Percentiles rank a stretch among this genome's conserved stretches.
phyloP scores from a whole-genome alignment of 495 filamentous ascomycete species.

The Talaromyces borbonicus region DNA sequence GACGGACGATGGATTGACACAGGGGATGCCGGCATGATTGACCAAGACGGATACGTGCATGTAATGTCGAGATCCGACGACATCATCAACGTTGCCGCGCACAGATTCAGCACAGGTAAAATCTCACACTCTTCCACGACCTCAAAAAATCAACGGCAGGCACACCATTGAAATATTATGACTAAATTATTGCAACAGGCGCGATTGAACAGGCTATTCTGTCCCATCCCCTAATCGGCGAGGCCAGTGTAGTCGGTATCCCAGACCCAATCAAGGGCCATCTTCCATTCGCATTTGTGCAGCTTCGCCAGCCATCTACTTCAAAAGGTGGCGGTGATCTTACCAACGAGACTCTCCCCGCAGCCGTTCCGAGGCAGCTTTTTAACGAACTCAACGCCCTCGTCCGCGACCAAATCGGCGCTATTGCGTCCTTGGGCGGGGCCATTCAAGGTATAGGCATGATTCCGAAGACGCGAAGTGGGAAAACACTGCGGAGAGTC shows the following conservation, averaged over 20 bases:
- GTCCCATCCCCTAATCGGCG: slow-evolving; percentile 63
- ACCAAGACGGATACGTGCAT: slow-evolving; percentile 72
- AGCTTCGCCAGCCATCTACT: slow-evolving; percentile 37
- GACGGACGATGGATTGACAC: slow-evolving; percentile 76
- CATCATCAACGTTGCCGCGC: slow-evolving; percentile 91
- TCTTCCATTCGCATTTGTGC: slow-evolving; percentile 82
- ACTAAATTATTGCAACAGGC: slow-evolving; percentile 33
- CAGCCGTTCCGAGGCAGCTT: slow-evolving; percentile 40
- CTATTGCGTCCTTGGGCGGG: slow-evolving; percentile 75
- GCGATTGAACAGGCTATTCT: slow-evolving; percentile 85
- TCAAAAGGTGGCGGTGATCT: slow-evolving; percentile 30
- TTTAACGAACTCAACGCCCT: slow-evolving; percentile 48
- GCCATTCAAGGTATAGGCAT: slow-evolving; percentile 79
- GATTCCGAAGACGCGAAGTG: slow-evolving; percentile 83
- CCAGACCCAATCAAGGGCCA: slow-evolving; percentile 82
- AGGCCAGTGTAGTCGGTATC: slow-evolving; percentile 76
- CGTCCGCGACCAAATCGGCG: slow-evolving; percentile 76
- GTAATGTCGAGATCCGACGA: slow-evolving; percentile 85
- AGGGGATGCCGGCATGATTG: slow-evolving; percentile 80
- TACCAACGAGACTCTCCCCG: slow-evolving; percentile 21
- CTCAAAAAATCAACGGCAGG: background rate
- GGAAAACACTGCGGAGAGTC: slow-evolving; percentile 77
- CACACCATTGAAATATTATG: background rate
- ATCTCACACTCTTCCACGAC: background rate
- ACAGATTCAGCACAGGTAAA: slow-evolving; percentile 79